phyloP scores from a whole-genome alignment of 805 yeast species.

The Sugiyamaella floridensis region DNA sequence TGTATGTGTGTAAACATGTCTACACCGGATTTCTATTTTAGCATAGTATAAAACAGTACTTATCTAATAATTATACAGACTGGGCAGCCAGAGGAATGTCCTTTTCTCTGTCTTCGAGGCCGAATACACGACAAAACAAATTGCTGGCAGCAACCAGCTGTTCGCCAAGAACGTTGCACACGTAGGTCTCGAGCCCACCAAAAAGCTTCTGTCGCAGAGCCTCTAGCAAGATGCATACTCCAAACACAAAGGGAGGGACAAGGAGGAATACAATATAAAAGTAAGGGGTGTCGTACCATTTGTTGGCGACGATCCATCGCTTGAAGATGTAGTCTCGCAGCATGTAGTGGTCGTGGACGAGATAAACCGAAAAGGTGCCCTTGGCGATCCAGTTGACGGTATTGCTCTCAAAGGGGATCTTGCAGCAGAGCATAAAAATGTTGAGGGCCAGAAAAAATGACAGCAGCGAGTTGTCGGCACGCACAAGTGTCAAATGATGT shows the following conservation, averaged over 20 bases:
- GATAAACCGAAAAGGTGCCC: neutral
- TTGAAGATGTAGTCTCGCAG: neutral
- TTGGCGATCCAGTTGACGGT: neutral
- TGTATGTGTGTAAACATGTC: neutral
- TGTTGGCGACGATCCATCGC: neutral
- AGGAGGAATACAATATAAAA: neutral
- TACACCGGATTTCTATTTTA: neutral
- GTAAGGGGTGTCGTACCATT: neutral
- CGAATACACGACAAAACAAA: too few species aligned
- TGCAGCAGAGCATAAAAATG: neutral
- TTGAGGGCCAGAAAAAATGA: neutral
- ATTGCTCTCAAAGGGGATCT: neutral
- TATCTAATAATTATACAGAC: too few species aligned
- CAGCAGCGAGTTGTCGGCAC: neutral
- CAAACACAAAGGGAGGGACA: neutral
- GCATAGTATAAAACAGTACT: too few species aligned
- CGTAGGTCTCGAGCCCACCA: conserved; percentile 18
- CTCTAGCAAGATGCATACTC: neutral
- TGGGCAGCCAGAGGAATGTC: too few species aligned
- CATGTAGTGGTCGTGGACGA: conserved; percentile 1
- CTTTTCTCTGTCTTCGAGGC: too few species aligned
- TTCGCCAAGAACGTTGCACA: conserved; percentile 3
- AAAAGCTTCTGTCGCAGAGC: neutral
- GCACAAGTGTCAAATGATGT: neutral
- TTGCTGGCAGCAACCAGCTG: too few species aligned